Base-by-base conservation (phyloP, 2,329 filamentous ascomycete genomes). In the Penicillium glabrum region DNA sequence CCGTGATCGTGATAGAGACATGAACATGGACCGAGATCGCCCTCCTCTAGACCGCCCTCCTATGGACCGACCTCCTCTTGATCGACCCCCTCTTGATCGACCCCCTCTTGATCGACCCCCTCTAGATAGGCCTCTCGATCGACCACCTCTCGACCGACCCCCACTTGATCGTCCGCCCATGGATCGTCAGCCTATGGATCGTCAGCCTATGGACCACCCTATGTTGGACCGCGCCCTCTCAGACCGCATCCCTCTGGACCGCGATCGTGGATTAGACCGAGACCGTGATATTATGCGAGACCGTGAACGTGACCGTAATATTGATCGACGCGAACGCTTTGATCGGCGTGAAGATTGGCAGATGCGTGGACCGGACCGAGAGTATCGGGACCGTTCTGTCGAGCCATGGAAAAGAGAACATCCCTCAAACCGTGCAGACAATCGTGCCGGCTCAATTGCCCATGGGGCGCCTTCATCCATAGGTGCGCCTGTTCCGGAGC, bases 341-440 rank as follows among this genome's bases (percentile, higher is more conserved):
- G 71, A 69, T 39, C 69, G 70, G 21, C 62, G 66, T 39, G 61
- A 72, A 31, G 69, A 75, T 16, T 66, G 64, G 64, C 63, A 67
- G 11, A 47, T 61, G 52, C 66, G 70, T 41, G 47, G 70, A 61
- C 45, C 56, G 37, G 66, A 68, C 43, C 63, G 66, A n/a, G 66
- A 68, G 24, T 63, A 67, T 37, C 61, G 62, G 21, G 72, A 74
- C 21, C 68, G 72, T 41, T 69, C 71, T 5, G 33, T 53, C 16
- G 73, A 75, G 27, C 55, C 61, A 10, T 75, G 74, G 72, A 78
- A 75, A 56, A 71, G 75, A 51, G 76, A 79, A 49, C 72, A 65
- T 13, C 73, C 72, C 7, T 71, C 70, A 8, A 72, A 64, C 53
- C 70, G 69, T 35, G 61, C 66, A 39, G 68, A 72, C 33, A 69